Conservation (phyloP, 192 early-diverging fungal species). For the Backusella macrospora region DNA sequence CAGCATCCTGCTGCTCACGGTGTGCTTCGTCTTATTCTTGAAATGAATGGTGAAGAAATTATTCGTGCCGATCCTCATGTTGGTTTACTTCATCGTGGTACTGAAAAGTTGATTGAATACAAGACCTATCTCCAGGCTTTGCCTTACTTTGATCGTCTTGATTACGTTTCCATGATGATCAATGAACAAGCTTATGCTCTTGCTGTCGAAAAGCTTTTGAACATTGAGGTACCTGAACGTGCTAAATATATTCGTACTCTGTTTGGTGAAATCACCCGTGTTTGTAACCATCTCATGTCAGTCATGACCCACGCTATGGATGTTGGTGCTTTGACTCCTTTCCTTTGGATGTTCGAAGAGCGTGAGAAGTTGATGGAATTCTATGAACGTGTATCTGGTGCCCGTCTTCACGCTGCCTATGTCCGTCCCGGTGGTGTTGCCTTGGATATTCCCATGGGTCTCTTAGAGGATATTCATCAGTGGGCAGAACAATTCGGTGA, state of each 20-base stretch:
- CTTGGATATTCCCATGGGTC: slow-evolving; percentile 88
- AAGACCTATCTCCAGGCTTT: slow-evolving; percentile 97
- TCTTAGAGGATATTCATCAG: slow-evolving; percentile 93
- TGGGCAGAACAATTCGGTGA: slow-evolving; percentile 92
- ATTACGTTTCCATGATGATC: slow-evolving; percentile 99
- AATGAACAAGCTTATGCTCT: slow-evolving; percentile 98
- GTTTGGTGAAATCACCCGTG: slow-evolving; percentile 97
- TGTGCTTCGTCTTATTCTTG: slow-evolving; percentile 76
- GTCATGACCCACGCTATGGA: slow-evolving; percentile 96
- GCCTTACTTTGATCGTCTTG: slow-evolving; percentile 98
- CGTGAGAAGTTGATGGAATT: slow-evolving; percentile 99
- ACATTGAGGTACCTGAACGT: slow-evolving; percentile 93
- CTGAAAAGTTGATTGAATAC: slow-evolving; percentile 99
- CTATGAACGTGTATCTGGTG: slow-evolving; percentile 98
- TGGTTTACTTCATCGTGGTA: slow-evolving; percentile 96
- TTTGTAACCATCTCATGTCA: slow-evolving; percentile 99
- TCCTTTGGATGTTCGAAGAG: slow-evolving; percentile 99
- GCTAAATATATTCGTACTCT: slow-evolving; percentile 96
- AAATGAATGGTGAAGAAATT: slow-evolving; percentile 91
- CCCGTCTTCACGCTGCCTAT: slow-evolving; percentile 97
- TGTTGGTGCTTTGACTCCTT: slow-evolving; percentile 97
- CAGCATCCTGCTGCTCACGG: slow-evolving; percentile 99
- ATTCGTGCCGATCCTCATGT: slow-evolving; percentile 95
- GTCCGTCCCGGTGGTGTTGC: slow-evolving; percentile 96
- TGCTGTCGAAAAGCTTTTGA: slow-evolving; percentile 97